Conservation (phyloP, 352 stramenopile genomes). For the Phytophthora brassicae region DNA sequence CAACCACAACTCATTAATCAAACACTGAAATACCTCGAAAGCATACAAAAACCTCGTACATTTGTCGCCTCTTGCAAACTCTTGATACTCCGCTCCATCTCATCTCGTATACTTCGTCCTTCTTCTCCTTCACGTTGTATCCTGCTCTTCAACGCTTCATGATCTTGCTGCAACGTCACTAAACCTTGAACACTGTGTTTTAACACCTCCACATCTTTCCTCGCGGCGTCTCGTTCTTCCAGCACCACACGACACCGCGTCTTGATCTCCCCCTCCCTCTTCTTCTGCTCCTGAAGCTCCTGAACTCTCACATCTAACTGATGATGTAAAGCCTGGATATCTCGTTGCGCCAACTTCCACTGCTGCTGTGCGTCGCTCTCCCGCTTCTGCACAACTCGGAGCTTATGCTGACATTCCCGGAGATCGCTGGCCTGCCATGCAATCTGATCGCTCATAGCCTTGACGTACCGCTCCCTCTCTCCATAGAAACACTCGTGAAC, state of each 20-base stretch:
- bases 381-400: slow-evolving; percentile 37
- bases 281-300: slow-evolving; percentile 49
- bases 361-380: slow-evolving; percentile 45
- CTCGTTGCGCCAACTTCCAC: slow-evolving; percentile 45
- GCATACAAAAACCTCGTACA: slow-evolving; percentile 10
- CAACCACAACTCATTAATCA: slow-evolving; percentile 2
- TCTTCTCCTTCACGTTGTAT: slow-evolving; percentile 34
- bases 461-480: slow-evolving; percentile 74
- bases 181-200: slow-evolving; percentile 35
- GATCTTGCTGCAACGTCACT: slow-evolving; percentile 42
- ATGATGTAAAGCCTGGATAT: slow-evolving; percentile 40
- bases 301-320: slow-evolving; percentile 47
- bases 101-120: slow-evolving; percentile 13
- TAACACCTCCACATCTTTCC: slow-evolving; percentile 36
- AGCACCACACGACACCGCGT: slow-evolving; percentile 19
- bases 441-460: slow-evolving; percentile 66
- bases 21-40: neutral
- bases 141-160: slow-evolving; percentile 37
- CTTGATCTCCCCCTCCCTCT: slow-evolving; percentile 28
- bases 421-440: slow-evolving; percentile 71
- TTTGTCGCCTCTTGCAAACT: slow-evolving; percentile 41
- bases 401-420: slow-evolving; percentile 53
- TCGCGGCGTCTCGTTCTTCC: slow-evolving; percentile 41
- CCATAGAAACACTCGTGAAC: slow-evolving; percentile 68
- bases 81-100: slow-evolving; percentile 27